Conservation (phyloP, 1,139 yeast species). For the Candida sp. region DNA sequence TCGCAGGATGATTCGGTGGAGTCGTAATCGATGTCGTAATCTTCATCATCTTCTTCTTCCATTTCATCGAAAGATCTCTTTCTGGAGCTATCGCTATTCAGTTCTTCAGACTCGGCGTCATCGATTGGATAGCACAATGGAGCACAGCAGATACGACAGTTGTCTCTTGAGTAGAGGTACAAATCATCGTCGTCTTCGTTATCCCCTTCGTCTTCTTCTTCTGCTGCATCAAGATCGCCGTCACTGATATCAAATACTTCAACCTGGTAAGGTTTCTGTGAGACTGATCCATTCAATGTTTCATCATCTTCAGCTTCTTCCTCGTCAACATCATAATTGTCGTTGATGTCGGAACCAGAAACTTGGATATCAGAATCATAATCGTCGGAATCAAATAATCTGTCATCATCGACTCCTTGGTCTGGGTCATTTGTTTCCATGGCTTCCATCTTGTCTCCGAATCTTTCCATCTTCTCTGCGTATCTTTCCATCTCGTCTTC, state of each 20-base stretch:
- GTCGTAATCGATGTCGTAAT: slow-evolving; percentile 10
- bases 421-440: neutral
- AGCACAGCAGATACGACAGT: neutral
- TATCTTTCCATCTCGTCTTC: neutral
- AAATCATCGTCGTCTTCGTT: slow-evolving; percentile 11
- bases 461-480: neutral
- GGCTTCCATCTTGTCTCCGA: neutral
- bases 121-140: neutral
- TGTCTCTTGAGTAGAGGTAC: slow-evolving; percentile 1
- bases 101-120: neutral
- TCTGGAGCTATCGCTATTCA: neutral
- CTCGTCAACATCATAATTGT: neutral
- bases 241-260: neutral
- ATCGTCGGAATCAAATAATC: neutral
- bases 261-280: neutral
- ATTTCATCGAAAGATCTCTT: slow-evolving; percentile 11
- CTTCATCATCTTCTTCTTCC: slow-evolving; percentile 12
- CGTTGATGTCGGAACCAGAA: neutral
- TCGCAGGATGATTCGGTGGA: neutral
- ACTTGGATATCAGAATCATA: neutral
- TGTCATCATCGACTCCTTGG: neutral
- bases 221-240: neutral
- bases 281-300: neutral
- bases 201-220: slow-evolving; percentile 4
- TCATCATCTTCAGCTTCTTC: slow-evolving; percentile 3